Conservation (phyloP, 2,329 filamentous ascomycete genomes). For the Scedosporium boydii region DNA sequence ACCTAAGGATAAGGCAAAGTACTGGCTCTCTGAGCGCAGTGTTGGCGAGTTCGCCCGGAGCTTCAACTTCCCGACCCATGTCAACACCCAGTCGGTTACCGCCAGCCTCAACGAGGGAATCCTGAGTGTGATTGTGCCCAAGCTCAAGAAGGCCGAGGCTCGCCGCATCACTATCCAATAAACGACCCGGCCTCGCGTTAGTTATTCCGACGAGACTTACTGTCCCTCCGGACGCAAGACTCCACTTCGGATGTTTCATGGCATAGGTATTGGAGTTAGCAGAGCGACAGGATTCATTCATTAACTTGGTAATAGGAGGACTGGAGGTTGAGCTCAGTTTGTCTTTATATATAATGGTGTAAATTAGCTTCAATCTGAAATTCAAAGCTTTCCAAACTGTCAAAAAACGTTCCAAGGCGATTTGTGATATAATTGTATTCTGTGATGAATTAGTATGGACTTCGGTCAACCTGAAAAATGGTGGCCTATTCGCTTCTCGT, state of each 20-base stretch:
- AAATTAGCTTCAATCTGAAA: not conserved
- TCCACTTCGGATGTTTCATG: not conserved
- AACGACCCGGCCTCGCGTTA: constrained; percentile 9
- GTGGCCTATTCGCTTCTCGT: too few relatives aligned
- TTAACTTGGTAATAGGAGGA: too few relatives aligned
- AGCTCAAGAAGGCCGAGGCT: constrained; percentile 49
- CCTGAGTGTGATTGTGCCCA: constrained; percentile 54
- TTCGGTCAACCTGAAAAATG: too few relatives aligned
- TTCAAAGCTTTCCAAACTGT: too few relatives aligned
- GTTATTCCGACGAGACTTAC: not conserved
- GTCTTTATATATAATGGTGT: not conserved
- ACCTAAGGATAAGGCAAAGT: constrained; percentile 41
- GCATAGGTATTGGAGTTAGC: not conserved
- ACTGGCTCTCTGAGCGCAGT: constrained; percentile 61
- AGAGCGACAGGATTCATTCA: not conserved
- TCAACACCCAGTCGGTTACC: constrained; percentile 52
- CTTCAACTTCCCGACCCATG: constrained; percentile 56
- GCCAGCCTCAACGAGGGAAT: constrained; percentile 58
- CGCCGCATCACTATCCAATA: constrained; percentile 47
- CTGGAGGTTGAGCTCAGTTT: not conserved
- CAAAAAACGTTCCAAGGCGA: too few relatives aligned
- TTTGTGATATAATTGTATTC: too few relatives aligned
- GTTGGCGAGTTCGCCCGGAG: constrained; percentile 58
- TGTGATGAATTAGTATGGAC: too few relatives aligned
- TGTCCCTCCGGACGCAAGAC: not conserved